Base-by-base conservation (phyloP, 2,329 filamentous ascomycete species). In the Blumeria hordei region DNA sequence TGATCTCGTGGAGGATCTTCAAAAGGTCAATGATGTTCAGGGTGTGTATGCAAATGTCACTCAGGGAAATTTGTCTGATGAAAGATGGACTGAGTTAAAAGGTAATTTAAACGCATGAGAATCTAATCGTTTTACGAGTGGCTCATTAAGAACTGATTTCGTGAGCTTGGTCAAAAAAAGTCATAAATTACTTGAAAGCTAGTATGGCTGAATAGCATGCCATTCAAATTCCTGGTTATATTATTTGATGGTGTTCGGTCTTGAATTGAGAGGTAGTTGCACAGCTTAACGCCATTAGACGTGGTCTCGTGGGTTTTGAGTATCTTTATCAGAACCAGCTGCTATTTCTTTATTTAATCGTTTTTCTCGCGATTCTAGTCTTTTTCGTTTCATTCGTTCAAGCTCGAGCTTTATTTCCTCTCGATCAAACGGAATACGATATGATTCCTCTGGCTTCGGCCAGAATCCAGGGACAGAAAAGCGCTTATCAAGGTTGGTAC, bases 401-500 rank as follows among this genome's bases (percentile, higher is more conserved):
- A 67, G 50, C 62, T 98, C 92, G 59, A 75, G 76, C 56, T 81
- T 76, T 64, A 98, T 92, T 69, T 93, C 86, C 55, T 92, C 85
- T 59, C 74, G 73, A 61, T 92, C 85, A 57, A 77, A 77, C 1
- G 86, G 86, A 49, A 92, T 76, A 64, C 75, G 77, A 69, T 92
- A 82, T 57, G 82, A 82, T 66, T 88, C 75, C 59, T 84, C 81
- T 4, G 80, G 74, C 64, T 81, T 86, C 33, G 92, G 92, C 92
- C 92, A 98, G 74, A 98, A 98, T 56, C 83, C 85, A 21, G 84
- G 81, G 1, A 96, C 86, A 51, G 77, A 72, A 73, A 98, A 98
- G 60, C 87, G 83, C 61, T 83, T 77, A 70, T 98, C 92, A 66
- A 98, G 85, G 69, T 98, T 98, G 56, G 88, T 94, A 67, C 92